Base-by-base conservation (phyloP, 2,329 filamentous ascomycete genomes). In the Botrytis sinoallii region DNA sequence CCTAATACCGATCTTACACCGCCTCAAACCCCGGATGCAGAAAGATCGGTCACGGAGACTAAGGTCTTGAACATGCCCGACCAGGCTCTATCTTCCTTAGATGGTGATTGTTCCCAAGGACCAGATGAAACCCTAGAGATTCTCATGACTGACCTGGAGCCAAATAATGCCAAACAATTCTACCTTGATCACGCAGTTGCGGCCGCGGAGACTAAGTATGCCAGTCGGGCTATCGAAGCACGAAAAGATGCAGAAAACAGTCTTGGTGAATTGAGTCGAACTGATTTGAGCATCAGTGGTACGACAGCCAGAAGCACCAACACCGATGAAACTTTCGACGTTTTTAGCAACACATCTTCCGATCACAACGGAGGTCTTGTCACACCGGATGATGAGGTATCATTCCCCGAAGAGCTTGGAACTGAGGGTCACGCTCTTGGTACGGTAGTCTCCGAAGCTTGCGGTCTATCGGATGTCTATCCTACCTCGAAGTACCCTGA, bases 371-470 rank as follows among this genome's bases (percentile, higher is more conserved):
- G 87, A 75, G 90, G 87, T 75, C 85, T 88, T 76, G 84, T 87
- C 78, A 88, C 84, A 61, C 86, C 88, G 12, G 86, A 90, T 66
- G 86, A 87, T 40, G 88, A 90, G 52, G 82, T 86, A 68, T 85
- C 85, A 5, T 87, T 92, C 79, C 90, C 89, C 1, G 90, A 94
- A 75, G 92, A 93, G 79, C 83, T 97, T 79, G 95, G 93, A 75
- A 97, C 95, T 7, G 95, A 99, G 84, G 96, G 96, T 38, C 96
- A 99, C 81, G 92, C 94, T 25, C 88, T 99, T 64, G 96, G 96
- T 67, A 96, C 94, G 5, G 91, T 98, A 60, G 94, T 99, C 65
- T 96, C 95, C 25, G 93, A 98, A 79, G 88, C 88, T 75, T 98
- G 94, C 82, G 96, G 96, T 69, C 88, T 99, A 66, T 92, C 94